Evolutionary conservation across 164 flowering plant genomes (phyloP).

Genomic region (Berberis thunbergii): DNA sequence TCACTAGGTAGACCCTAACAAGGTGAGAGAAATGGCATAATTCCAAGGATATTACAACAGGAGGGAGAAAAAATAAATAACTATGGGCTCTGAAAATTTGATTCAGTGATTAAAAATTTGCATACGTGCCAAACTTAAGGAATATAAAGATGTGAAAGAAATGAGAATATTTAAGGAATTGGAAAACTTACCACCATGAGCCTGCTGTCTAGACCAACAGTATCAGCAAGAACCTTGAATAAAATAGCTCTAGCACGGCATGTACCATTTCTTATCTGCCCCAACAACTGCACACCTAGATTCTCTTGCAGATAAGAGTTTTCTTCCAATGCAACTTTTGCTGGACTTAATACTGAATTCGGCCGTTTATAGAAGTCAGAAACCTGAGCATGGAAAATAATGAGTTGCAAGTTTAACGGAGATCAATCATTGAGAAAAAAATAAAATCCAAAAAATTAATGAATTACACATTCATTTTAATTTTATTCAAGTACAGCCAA

Average conservation of each 20-base stretch:
- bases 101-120: background rate
- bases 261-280: slow-evolving; percentile 84
- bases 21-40: background rate
- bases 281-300: slow-evolving; percentile 69
- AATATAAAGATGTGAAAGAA: background rate
- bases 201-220: slow-evolving; percentile 86
- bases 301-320: slow-evolving; percentile 38
- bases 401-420: too few relatives aligned
- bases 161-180: background rate
- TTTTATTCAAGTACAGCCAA: too few relatives aligned
- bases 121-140: background rate
- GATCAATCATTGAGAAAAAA: too few relatives aligned
- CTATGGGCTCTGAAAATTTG: background rate
- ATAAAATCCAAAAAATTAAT: too few relatives aligned
- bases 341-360: slow-evolving; percentile 59
- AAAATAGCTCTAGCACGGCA: slow-evolving; percentile 90
- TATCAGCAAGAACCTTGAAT: slow-evolving; percentile 94
- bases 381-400: slow-evolving; percentile 37
- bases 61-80: background rate
- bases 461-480: too few relatives aligned
- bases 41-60: background rate
- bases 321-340: slow-evolving; percentile 67
- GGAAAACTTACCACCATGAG: slow-evolving; percentile 63
- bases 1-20: slow-evolving; percentile 83
- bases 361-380: slow-evolving; percentile 78